phyloP scores from a whole-genome alignment of 371 early-diverging fungal species.

The Funneliformis caledonium region DNA sequence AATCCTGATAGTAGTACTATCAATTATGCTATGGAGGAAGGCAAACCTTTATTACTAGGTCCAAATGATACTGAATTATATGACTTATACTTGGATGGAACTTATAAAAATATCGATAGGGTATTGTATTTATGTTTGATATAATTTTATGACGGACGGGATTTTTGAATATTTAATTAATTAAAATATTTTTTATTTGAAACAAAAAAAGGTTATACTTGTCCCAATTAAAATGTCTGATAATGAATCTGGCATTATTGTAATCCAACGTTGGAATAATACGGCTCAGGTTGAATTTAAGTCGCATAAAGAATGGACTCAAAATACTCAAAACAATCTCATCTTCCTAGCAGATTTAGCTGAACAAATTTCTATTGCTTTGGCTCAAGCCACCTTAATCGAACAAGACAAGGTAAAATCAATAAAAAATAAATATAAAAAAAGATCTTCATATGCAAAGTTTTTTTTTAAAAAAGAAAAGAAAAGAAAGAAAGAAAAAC shows the following conservation, averaged over 20 bases:
- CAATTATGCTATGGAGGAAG: neutral
- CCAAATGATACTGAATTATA: neutral
- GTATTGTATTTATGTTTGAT: neutral
- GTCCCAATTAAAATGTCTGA: slow-evolving; percentile 21
- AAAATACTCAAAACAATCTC: neutral
- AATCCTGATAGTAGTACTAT: neutral
- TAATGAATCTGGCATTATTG: neutral
- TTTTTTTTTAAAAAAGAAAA: too few relatives aligned
- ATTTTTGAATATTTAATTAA: neutral
- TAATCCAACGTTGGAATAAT: neutral
- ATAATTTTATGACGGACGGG: neutral
- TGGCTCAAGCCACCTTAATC: slow-evolving; percentile 16
- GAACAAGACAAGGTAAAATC: slow-evolving; percentile 24
- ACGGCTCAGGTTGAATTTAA: neutral
- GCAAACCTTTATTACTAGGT: neutral
- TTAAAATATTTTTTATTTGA: neutral
- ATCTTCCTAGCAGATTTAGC: slow-evolving; percentile 13
- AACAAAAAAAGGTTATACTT: slow-evolving; percentile 3
- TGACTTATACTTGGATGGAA: slow-evolving; percentile 19
- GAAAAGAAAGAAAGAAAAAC: too few relatives aligned
- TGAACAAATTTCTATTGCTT: slow-evolving; percentile 32
- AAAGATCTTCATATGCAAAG: neutral
- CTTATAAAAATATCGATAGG: neutral
- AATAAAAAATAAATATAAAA: neutral
- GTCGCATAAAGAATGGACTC: neutral